Conservation (phyloP, 768 basidiomycete genomes). For the Pulveroboletus sp. region DNA sequence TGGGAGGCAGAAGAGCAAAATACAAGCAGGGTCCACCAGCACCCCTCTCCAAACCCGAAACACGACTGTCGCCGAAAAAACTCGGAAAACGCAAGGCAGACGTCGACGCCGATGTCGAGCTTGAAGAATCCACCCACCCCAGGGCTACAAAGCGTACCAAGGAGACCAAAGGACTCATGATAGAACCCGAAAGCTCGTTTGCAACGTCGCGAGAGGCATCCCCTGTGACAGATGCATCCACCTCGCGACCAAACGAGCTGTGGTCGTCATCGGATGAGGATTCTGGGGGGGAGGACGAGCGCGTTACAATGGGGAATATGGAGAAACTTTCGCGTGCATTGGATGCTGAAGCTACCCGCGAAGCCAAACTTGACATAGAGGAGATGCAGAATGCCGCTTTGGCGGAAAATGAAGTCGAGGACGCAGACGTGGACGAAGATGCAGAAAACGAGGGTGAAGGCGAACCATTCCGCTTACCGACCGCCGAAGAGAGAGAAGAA, state of each 20-base stretch:
- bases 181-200: constrained; percentile 22
- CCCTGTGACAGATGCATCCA: constrained; percentile 32
- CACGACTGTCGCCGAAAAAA: constrained; percentile 44
- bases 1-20: constrained; percentile 85
- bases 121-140: constrained; percentile 23
- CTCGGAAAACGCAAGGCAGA: constrained; percentile 73
- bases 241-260: constrained; percentile 15
- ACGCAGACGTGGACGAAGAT: constrained; percentile 37
- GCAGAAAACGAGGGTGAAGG: constrained; percentile 31
- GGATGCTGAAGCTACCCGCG: constrained; percentile 60
- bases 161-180: constrained; percentile 21
- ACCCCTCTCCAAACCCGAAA: constrained; percentile 42
- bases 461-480: constrained; percentile 60
- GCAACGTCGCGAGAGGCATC: constrained; percentile 41
- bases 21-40: constrained; percentile 76
- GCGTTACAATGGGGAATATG: constrained; percentile 74
- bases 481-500: constrained; percentile 63
- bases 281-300: constrained; percentile 48
- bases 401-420: constrained; percentile 45
- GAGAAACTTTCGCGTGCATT: constrained; percentile 74
- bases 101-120: constrained; percentile 30
- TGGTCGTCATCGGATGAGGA: constrained; percentile 41
- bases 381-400: constrained; percentile 56
- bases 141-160: constrained; percentile 36
- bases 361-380: constrained; percentile 64